Evolutionary conservation across 2,329 filamentous ascomycete genomes (phyloP).

Genomic region (Dactylonectria macrodidyma): DNA sequence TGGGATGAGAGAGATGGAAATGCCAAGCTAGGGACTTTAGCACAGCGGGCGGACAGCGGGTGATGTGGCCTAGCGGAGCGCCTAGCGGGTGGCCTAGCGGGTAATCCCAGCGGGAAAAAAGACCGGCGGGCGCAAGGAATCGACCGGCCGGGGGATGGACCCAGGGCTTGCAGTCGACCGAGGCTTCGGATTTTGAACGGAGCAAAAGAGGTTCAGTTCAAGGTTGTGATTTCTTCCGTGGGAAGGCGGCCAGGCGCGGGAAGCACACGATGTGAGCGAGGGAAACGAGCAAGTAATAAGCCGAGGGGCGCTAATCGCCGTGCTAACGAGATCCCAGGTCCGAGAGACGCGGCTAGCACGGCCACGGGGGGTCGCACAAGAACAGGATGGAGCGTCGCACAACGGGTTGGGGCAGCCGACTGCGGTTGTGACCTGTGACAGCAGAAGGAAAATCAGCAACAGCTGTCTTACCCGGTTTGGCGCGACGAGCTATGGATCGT

Average conservation of each 20-base stretch:
- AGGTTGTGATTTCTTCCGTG: not conserved
- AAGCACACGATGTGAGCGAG: not conserved
- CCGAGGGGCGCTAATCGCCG: constrained; percentile 21
- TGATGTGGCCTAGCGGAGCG: constrained; percentile 31
- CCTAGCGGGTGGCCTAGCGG: constrained; percentile 37
- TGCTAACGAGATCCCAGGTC: constrained; percentile 16
- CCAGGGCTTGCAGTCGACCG: constrained; percentile 1
- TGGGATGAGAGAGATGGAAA: not conserved
- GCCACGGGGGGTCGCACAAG: constrained; percentile 37
- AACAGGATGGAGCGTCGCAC: constrained; percentile 39
- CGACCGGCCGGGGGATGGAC: constrained; percentile 14
- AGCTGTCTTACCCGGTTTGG: not conserved
- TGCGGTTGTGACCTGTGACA: constrained; percentile 13
- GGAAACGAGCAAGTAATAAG: not conserved
- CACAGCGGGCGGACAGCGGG: constrained; percentile 42
- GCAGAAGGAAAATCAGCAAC: constrained; percentile 4
- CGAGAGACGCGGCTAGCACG: constrained; percentile 37
- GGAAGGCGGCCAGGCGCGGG: not conserved
- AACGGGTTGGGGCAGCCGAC: constrained; percentile 29
- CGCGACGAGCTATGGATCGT: constrained; percentile 1
- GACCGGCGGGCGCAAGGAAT: constrained; percentile 25
- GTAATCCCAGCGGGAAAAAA: constrained; percentile 28
- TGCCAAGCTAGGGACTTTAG: constrained; percentile 34
- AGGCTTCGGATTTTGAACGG: constrained; percentile 21
- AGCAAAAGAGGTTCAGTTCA: constrained; percentile 1